A percentile compares a stretch with the other conserved stretches of the same genome.
Evolutionary conservation across 164 flowering plant genomes (phyloP).

Genomic region (Paratinospora sagittata): DNA sequence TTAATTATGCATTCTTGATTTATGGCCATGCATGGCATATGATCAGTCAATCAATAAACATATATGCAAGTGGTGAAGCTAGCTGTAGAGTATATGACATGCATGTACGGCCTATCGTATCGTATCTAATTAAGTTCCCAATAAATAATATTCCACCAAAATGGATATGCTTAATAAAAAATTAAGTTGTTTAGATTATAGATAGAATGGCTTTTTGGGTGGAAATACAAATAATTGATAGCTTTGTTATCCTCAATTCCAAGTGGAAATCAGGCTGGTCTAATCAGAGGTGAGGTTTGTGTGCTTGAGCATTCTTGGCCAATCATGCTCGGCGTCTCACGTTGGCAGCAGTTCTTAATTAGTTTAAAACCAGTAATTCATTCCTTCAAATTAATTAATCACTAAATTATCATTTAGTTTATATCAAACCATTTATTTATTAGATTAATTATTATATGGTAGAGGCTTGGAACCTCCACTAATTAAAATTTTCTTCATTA

Average conservation of each 20-base stretch:
- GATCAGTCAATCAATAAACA: too few species aligned
- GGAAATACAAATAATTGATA: neutral
- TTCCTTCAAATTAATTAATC: too few species aligned
- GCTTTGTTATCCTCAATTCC: neutral
- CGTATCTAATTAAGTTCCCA: neutral
- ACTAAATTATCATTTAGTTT: too few species aligned
- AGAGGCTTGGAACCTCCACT: too few species aligned
- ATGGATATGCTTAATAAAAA: neutral
- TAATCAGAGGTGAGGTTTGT: neutral
- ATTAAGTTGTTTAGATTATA: neutral
- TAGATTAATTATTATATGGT: too few species aligned
- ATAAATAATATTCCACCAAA: neutral
- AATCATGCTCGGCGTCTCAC: neutral
- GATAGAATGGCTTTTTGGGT: neutral
- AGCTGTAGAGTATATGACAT: neutral
- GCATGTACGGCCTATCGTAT: neutral
- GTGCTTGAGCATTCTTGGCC: neutral
- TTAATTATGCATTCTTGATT: too few species aligned
- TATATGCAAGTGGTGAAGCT: neutral
- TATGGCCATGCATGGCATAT: too few species aligned
- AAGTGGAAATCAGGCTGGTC: neutral
- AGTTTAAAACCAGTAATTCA: too few species aligned
- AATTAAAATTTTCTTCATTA: too few species aligned
- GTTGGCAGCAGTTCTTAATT: neutral
- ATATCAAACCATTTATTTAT: too few species aligned